Base-by-base conservation (phyloP, 768 basidiomycete species). In the Tulasnella sp. region DNA sequence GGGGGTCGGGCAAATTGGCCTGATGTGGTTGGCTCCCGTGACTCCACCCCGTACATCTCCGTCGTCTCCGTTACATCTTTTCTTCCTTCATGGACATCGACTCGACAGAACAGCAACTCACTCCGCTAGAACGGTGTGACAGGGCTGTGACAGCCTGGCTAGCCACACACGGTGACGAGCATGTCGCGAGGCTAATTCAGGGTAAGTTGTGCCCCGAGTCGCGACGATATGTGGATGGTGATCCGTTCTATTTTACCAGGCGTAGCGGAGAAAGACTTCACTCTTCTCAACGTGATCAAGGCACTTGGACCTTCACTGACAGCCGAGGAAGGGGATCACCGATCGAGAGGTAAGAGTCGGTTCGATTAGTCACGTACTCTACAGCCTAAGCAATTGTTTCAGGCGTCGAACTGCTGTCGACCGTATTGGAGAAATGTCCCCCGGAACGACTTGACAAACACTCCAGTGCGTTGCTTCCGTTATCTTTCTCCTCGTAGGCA, bases 361-460 rank as follows among this genome's bases (percentile, higher is more conserved):
- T 34, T 60, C 37, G 34, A 74, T 40, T 75, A 76, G 58, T 41
- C 77, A 81, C 24, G 31, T 4, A 34, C 24, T 16, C n/a, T 72
- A 8, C 28, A 69, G 8, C 37, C 41, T 74, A 69, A 44, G 8
- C 48, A 37, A 64, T 46, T 64, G 28, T 72, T n/a, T 1, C 82
- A 99, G 98, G 97, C 46, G 92, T 99, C 28, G 92, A 92, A 72
- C 89, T 99, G 80, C 89, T 99, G 41, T 92, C 96, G 0, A 87
- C 90, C 22, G 89, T 97, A 14, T 86, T 99, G 58, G 87, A 86
- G 31, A 87, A 87, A 77, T 92, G 90, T 82, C 91, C 94, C 0
- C 85, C 86, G 9, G 89, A 90, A 41, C 90, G 89, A 82, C 86
- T 97, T 77, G 96, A 93, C 84, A 89, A 91, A 37, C 95, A 97